These are phyloP conservation scores for Diutina catenulata DNA, from an alignment of 1,139 yeast species.

Conservation along the genomic window DNA sequence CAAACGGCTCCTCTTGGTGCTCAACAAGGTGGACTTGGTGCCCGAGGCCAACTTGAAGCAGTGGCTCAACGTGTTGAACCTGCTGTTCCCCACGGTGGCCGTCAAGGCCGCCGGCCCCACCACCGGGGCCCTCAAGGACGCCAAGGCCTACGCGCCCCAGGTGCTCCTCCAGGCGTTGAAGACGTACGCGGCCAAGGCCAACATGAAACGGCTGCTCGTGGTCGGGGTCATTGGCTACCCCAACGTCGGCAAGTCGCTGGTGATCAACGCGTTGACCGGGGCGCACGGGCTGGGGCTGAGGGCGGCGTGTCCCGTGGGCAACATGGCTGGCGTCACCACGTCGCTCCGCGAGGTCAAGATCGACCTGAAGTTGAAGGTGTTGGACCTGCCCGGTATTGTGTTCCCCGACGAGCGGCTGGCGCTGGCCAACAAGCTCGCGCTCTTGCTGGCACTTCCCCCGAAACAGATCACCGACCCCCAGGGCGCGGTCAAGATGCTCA, in stretches of 20 bases:
- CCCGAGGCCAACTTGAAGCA: constrained; percentile 74
- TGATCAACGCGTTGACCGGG: constrained; percentile 78
- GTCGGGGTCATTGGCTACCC: constrained; percentile 98
- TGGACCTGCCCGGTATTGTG: constrained; percentile 97
- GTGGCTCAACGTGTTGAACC: constrained; percentile 75
- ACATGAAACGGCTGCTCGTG: constrained; percentile 80
- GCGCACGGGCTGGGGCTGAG: constrained; percentile 54
- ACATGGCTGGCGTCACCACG: constrained; percentile 95
- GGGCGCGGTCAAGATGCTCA: constrained; percentile 65
- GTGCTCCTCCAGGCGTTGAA: constrained; percentile 73
- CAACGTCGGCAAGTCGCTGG: constrained; percentile 85
- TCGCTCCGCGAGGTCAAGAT: constrained; percentile 84
- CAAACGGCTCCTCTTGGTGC: constrained; percentile 72
- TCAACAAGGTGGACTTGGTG: constrained; percentile 86
- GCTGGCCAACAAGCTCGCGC: constrained; percentile 62
- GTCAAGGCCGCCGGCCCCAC: constrained; percentile 45
- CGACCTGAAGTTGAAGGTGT: constrained; percentile 75
- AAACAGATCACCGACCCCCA: constrained; percentile 77
- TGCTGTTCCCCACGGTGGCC: constrained; percentile 87
- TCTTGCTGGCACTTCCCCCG: constrained; percentile 84
- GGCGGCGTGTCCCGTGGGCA: constrained; percentile 91
- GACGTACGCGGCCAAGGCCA: constrained; percentile 71
- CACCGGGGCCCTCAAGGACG: constrained; percentile 56
- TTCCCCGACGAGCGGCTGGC: constrained; percentile 62
- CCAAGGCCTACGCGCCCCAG: constrained; percentile 65